A percentile compares a stretch with the other conserved stretches of the same genome.
Conservation (phyloP, 306 rosid species). For the Pyrus betulifolia region DNA sequence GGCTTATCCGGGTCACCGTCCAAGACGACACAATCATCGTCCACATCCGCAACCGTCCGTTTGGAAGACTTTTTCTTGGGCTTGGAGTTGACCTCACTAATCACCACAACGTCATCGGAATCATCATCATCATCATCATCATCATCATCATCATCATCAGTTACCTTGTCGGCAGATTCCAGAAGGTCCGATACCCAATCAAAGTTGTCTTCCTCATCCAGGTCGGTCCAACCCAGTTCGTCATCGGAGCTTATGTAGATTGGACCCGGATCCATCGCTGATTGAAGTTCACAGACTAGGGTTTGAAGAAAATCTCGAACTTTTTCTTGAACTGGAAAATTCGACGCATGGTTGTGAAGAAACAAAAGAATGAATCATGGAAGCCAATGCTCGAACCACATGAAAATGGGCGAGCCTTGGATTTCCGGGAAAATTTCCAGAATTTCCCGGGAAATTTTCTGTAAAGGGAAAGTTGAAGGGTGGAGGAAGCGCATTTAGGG, state of each 20-base stretch:
- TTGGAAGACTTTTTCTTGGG: constrained; percentile 32
- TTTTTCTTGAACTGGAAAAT: not conserved
- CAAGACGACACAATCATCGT: constrained; percentile 67
- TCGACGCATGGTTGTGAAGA: not conserved
- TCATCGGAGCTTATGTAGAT: constrained; percentile 79
- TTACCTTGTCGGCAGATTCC: constrained; percentile 14
- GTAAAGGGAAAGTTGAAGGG: not conserved
- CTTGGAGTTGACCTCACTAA: constrained; percentile 34
- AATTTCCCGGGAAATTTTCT: not conserved
- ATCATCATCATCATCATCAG: constrained; percentile 16
- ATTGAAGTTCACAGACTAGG: constrained; percentile 6
- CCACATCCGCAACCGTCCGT: constrained; percentile 11
- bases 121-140: constrained; percentile 18
- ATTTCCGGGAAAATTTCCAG: not conserved
- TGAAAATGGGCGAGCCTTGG: not conserved
- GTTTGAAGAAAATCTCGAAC: not conserved
- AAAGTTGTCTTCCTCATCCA: not conserved
- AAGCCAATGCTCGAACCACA: not conserved
- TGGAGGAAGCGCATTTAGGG: not conserved
- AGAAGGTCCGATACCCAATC: constrained; percentile 49
- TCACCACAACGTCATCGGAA: constrained; percentile 44
- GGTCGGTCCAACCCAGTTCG: constrained; percentile 23
- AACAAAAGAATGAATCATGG: not conserved
- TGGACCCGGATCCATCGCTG: constrained; percentile 24
- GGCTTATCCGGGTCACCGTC: constrained; percentile 62